phyloP scores from a whole-genome alignment of 1,139 yeast genomes.

The Tardiomyces blankii region DNA sequence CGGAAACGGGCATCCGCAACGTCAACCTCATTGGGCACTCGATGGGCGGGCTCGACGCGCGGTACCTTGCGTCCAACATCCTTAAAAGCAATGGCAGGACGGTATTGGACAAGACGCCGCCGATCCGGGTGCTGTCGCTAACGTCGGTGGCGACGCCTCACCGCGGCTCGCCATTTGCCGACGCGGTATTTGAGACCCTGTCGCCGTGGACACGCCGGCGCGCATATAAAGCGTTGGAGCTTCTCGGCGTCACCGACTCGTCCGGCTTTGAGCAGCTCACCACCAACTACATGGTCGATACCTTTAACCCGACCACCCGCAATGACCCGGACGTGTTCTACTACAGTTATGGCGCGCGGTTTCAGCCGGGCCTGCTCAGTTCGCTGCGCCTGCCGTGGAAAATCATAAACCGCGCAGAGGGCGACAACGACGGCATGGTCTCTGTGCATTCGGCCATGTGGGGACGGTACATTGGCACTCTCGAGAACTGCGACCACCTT shows the following conservation, averaged over 20 bases:
- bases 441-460: constrained; percentile 69
- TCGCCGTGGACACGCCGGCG: not conserved
- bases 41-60: constrained; percentile 86
- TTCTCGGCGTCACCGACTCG: constrained; percentile 11
- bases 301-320: constrained; percentile 41
- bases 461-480: constrained; percentile 75
- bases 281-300: constrained; percentile 34
- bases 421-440: constrained; percentile 78
- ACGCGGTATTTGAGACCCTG: constrained; percentile 20
- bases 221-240: not conserved
- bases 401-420: constrained; percentile 37
- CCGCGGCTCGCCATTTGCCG: constrained; percentile 78
- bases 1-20: constrained; percentile 9
- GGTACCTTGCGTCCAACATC: constrained; percentile 57
- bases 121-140: constrained; percentile 35
- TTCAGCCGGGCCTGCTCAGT: constrained; percentile 51
- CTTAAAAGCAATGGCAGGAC: constrained; percentile 24
- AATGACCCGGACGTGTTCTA: constrained; percentile 58
- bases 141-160: constrained; percentile 88
- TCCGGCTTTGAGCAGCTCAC: constrained; percentile 35
- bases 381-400: constrained; percentile 55
- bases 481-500: constrained; percentile 71
- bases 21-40: constrained; percentile 81
- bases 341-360: constrained; percentile 75
- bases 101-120: constrained; percentile 35